phyloP scores from a whole-genome alignment of 768 basidiomycete genomes.

The Leccinum rimulosum region DNA sequence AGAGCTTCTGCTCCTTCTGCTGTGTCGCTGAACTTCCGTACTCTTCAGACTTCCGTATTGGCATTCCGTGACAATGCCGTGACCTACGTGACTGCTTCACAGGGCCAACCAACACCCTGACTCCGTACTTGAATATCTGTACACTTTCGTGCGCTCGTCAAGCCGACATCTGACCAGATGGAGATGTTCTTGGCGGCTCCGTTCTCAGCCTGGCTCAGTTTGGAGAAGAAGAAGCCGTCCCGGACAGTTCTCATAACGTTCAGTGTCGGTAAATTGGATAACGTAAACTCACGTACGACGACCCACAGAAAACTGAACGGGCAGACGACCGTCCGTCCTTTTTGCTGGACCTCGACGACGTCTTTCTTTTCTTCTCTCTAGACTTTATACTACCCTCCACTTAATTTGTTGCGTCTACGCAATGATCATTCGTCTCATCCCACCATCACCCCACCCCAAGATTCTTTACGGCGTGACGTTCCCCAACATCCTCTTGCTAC shows the following conservation, averaged over 20 bases:
- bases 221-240: conserved; percentile 2
- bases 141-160: neutral
- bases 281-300: conserved; percentile 33
- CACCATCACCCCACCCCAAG: conserved; percentile 44
- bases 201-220: neutral
- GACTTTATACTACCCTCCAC: conserved; percentile 23
- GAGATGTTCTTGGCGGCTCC: neutral
- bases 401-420: conserved; percentile 22
- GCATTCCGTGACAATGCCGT: neutral
- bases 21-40: neutral
- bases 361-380: conserved; percentile 12
- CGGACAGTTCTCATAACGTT: neutral
- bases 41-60: neutral
- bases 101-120: neutral
- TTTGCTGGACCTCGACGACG: conserved; percentile 33
- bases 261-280: conserved; percentile 15
- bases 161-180: neutral
- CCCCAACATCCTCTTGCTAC: conserved; percentile 36
- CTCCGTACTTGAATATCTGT: neutral
- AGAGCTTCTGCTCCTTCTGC: neutral
- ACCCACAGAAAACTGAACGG: conserved; percentile 26
- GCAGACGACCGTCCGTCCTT: conserved; percentile 15
- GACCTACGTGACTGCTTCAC: conserved; percentile 1
- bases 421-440: conserved; percentile 61
- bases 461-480: conserved; percentile 62